Evolutionary conservation across 345 rosid species (phyloP), one percentile per base, ranked within the genome.

Genomic region (Arabis hirsuta): DNA sequence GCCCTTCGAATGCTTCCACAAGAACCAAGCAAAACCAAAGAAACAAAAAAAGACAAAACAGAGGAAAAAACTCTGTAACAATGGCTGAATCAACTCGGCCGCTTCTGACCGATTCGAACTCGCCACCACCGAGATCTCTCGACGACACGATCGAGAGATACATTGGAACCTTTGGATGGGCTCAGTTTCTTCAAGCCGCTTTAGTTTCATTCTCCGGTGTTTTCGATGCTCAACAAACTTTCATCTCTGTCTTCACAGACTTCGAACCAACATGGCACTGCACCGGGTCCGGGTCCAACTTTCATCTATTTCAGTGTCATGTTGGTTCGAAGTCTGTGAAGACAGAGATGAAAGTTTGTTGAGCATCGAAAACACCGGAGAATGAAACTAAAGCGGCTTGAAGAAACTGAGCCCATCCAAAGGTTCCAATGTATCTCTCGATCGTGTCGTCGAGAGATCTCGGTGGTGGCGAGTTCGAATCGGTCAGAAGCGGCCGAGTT

Each of bases 221-320:
- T 24, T 88, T 88, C 65, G 91, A 86, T 48, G 91, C 86, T 4
- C 91, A 88, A 44, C 94, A 88, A 52, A 80, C 91, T 1, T 86
- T 88, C 73, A 76, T 88, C 26, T 81, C 80, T 34, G 82, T 86
- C 22, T 86, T 83, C 76, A 81, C 94, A 2, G 94, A 88, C 54
- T 73, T 80, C 0, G 78, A 73, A 48, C 88, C 94, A 0, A 29
- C 81, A 2, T 86, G 87, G 90, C 90, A 80, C 75, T 88, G 90
- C n/a, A n/a, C n/a, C n/a, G n/a, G n/a, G n/a, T n/a, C 10, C 41
- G 6, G 57, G n/a, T n/a, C n/a, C n/a, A n/a, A n/a, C n/a, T n/a
- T n/a, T n/a, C n/a, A n/a, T n/a, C n/a, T n/a, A n/a, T n/a, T 66
- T 72, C 90, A 88, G 75, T 80, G 90, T 88, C 87, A 86, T 2